Evolutionary conservation across 371 early-diverging fungal species (phyloP), one percentile per base, ranked within the genome.

Genomic region (Syncephalis plumigaleata): DNA sequence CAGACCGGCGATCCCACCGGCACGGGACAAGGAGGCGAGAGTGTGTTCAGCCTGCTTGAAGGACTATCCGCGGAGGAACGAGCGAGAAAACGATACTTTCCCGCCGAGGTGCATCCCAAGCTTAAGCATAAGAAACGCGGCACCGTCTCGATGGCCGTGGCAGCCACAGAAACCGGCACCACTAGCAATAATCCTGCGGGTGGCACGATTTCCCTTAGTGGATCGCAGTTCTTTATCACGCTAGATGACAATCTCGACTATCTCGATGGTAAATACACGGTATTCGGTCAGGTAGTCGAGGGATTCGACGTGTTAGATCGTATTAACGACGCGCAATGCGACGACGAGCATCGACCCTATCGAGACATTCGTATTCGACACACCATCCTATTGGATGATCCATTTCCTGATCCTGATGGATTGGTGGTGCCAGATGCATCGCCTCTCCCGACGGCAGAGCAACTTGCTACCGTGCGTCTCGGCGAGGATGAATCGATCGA

Each of bases 191-290:
- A n/a, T n/a, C n/a, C n/a, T n/a, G 53, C 61, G 1, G 61, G 65
- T 3, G 66, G 63, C 25, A 55, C 57, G 23, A 61, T 68, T 0
- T 70, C 70, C n/a, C 67, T 75, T 0, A 77, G 73, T 47, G 77
- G 78, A 8, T 90, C 91, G 31, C 98, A 99, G 64, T 98, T 98
- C 56, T 97, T 98, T 51, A 87, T 99, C 45, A 94, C 98, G 0
- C 64, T 94, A 26, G 72, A 69, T 0, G 90, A 92, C 23, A 63
- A 65, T 39, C 58, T 94, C 15, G 84, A 84, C 42, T 92, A 91
- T 58, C 67, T 99, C 26, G 92, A 99, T 59, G 91, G 89, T n/a
- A 85, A 86, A 54, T 92, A 94, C 46, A 88, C 93, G 8, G 81
- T 97, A 17, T 93, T 99, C 77, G 99, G 99, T 0, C 67, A 83